These are phyloP conservation scores for Argentina anserina DNA, from an alignment of 306 rosid species.

Conservation along the genomic window DNA sequence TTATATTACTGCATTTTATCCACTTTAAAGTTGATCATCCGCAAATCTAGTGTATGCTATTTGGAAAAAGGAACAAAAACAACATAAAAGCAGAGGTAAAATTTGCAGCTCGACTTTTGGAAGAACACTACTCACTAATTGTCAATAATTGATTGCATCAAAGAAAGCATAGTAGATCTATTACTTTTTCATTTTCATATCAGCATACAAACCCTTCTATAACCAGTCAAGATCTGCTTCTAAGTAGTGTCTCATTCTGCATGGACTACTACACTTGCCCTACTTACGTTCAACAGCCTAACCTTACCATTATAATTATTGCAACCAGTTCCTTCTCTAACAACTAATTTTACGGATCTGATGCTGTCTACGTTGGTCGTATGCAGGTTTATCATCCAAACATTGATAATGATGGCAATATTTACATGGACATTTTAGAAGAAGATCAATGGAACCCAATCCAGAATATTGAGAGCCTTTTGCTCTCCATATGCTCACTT, in stretches of 20 bases:
- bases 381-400: conserved; percentile 44
- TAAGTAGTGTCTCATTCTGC: not conserved
- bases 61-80: not conserved
- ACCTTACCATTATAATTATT: not conserved
- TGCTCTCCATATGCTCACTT: conserved; percentile 35
- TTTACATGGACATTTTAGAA: conserved; percentile 28
- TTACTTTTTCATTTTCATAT: not conserved
- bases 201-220: not conserved
- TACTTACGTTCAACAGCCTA: not conserved
- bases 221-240: not conserved
- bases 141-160: not conserved
- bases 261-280: not conserved
- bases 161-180: not conserved
- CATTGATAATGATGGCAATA: conserved; percentile 31
- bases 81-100: not conserved
- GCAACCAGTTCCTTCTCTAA: not conserved
- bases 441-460: conserved; percentile 37
- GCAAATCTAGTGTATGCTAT: not conserved
- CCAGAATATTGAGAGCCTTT: conserved; percentile 30
- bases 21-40: not conserved
- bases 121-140: not conserved
- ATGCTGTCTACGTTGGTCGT: not conserved
- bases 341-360: not conserved
- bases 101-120: not conserved
- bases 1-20: not conserved